Base-by-base conservation (phyloP, 352 stramenopile species). In the Phytopythium ostracodes region DNA sequence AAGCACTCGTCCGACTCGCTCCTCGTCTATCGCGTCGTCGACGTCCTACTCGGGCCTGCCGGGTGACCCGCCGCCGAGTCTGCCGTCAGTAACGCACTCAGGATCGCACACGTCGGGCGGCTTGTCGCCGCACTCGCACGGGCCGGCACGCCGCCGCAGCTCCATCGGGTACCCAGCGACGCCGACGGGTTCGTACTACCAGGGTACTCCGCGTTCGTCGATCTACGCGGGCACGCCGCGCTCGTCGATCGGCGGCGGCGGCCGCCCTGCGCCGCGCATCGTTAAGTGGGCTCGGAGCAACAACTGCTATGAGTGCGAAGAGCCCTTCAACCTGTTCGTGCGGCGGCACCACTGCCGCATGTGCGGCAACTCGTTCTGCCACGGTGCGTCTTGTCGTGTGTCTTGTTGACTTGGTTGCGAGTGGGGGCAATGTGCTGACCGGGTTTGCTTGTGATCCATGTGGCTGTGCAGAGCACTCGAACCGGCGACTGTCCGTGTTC, bases 281-380 rank as follows among this genome's bases (percentile, higher is more conserved):
- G 79, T 91, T 25, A 94, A 94, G 50, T 95, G 86, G 86, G 81
- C 84, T 7, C 79, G 85, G 24, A 84, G 81, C 58, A 90, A 75
- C 61, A 79, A 89, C 54, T 96, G 87, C 67, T 90, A 91, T 66
- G 87, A 93, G 70, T 96, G 87, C 64, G 60, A 94, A 17, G 84
- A 91, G 51, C 61, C 80, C 11, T 96, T 96, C 68, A 92, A 87
- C 54, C 61, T 96, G 6, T 96, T 96, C 27, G 75, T 87, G 51
- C 83, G 87, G 7, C 84, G 87, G 17, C 87, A 96, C 58, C 85
- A 96, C 65, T 96, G 87, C 61, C 87, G 87, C 31, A 91, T 92
- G 77, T 96, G 87, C 51, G 87, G 87, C 24, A 89, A 90, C 49
- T 94, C 84, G 47, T 96, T 96, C 71, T 96, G 87, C 57, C 83